These are phyloP conservation scores for Sporothrix inflata DNA, from an alignment of 2,329 filamentous ascomycete species.

Conservation along the genomic window DNA sequence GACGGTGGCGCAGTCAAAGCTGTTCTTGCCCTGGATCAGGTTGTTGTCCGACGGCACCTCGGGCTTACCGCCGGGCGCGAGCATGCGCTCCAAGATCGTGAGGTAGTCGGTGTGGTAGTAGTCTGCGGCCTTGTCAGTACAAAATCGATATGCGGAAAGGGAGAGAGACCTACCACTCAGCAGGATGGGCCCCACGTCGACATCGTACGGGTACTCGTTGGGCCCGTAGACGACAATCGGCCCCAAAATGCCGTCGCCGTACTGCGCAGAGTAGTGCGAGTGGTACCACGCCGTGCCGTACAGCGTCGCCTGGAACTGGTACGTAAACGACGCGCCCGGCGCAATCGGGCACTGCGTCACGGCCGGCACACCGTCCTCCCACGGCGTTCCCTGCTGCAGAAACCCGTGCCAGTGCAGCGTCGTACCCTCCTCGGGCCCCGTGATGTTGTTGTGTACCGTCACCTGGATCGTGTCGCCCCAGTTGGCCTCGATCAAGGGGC, in stretches of 20 bases:
- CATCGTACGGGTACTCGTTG: conserved; percentile 53
- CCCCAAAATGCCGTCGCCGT: conserved; percentile 56
- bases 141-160: background rate
- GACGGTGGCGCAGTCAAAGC: conserved; percentile 53
- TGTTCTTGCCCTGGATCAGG: conserved; percentile 66
- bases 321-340: conserved; percentile 42
- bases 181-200: conserved; percentile 51
- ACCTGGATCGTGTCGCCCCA: conserved; percentile 54
- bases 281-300: conserved; percentile 52
- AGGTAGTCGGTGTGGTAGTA: conserved; percentile 61
- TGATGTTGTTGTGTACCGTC: conserved; percentile 68
- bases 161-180: conserved; percentile 16
- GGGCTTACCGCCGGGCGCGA: conserved; percentile 37
- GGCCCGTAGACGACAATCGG: conserved; percentile 56
- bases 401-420: conserved; percentile 57
- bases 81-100: conserved; percentile 51
- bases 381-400: conserved; percentile 48
- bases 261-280: conserved; percentile 55
- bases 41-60: conserved; percentile 56
- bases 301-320: conserved; percentile 45
- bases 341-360: conserved; percentile 49
- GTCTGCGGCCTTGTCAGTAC: background rate
- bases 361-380: conserved; percentile 53
- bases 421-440: conserved; percentile 47
- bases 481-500: conserved; percentile 41